Conservation (phyloP, 306 rosid species). For the Lathyrus oleraceus region DNA sequence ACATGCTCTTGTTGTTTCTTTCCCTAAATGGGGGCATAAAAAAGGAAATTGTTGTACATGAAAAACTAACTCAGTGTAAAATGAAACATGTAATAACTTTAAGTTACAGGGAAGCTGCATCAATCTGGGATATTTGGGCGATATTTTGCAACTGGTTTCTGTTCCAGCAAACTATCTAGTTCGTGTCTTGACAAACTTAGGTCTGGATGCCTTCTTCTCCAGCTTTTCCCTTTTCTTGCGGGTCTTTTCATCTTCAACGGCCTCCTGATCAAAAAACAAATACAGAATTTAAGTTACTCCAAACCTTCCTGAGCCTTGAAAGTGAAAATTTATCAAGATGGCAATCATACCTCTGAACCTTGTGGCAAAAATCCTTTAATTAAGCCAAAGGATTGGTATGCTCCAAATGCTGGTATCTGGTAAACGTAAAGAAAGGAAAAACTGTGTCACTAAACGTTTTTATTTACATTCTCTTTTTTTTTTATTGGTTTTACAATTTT, state of each 20-base stretch:
- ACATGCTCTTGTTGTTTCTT: background rate
- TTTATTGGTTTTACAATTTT: background rate
- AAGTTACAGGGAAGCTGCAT: constrained; percentile 12
- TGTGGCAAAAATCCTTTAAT: constrained; percentile 67
- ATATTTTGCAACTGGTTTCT: constrained; percentile 16
- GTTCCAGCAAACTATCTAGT: constrained; percentile 49
- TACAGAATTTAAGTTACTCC: constrained; percentile 18
- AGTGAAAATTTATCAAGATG: constrained; percentile 4
- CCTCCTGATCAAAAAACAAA: constrained; percentile 52
- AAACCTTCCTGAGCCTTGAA: background rate
- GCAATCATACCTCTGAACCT: constrained; percentile 65
- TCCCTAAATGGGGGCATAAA: background rate
- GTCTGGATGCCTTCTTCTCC: constrained; percentile 90
- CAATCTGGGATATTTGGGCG: constrained; percentile 17
- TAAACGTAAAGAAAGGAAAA: constrained; percentile 30
- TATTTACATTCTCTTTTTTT: background rate
- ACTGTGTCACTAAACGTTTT: constrained; percentile 3
- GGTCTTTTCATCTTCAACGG: constrained; percentile 79
- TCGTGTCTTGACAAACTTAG: constrained; percentile 73
- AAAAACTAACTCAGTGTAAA: constrained; percentile 20
- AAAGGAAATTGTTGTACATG: constrained; percentile 16
- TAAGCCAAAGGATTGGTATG: constrained; percentile 73
- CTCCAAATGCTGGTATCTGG: constrained; percentile 91
- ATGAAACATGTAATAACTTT: constrained; percentile 6
- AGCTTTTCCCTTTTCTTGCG: constrained; percentile 94